Conservation (phyloP, 371 early-diverging fungal genomes). For the Mucor racemosus region DNA sequence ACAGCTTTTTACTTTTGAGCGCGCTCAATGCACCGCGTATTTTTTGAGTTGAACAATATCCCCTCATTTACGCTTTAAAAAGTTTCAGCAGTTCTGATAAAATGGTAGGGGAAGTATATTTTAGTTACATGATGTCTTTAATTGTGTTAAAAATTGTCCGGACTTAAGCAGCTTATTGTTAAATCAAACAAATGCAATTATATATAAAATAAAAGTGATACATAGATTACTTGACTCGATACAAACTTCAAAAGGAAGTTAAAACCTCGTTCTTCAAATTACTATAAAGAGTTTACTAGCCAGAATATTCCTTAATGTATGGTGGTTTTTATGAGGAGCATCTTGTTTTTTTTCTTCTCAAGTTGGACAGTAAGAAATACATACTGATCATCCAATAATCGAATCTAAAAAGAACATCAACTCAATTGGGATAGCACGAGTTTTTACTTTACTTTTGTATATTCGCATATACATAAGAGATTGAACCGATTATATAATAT, state of each 20-base stretch:
- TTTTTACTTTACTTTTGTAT: neutral
- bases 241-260: too few species aligned
- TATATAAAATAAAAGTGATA: too few species aligned
- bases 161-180: too few species aligned
- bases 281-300: too few species aligned
- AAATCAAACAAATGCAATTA: too few species aligned
- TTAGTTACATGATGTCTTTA: too few species aligned
- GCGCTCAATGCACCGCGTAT: conserved; percentile 1
- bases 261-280: too few species aligned
- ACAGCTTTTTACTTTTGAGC: neutral
- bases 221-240: too few species aligned
- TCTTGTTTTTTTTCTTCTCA: neutral
- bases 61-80: neutral
- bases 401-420: neutral
- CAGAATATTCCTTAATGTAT: too few species aligned
- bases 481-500: too few species aligned
- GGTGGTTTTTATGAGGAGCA: too few species aligned
- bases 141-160: too few species aligned
- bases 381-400: neutral
- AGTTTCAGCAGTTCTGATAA: neutral
- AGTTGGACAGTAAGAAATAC: neutral
- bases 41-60: neutral
- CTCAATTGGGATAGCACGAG: neutral
- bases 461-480: neutral
- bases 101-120: neutral